A percentile compares a stretch with the other conserved stretches of the same genome.
These are phyloP conservation scores for Metschnikowia anglica DNA, from an alignment of 805 yeast genomes.

Conservation along the genomic window DNA sequence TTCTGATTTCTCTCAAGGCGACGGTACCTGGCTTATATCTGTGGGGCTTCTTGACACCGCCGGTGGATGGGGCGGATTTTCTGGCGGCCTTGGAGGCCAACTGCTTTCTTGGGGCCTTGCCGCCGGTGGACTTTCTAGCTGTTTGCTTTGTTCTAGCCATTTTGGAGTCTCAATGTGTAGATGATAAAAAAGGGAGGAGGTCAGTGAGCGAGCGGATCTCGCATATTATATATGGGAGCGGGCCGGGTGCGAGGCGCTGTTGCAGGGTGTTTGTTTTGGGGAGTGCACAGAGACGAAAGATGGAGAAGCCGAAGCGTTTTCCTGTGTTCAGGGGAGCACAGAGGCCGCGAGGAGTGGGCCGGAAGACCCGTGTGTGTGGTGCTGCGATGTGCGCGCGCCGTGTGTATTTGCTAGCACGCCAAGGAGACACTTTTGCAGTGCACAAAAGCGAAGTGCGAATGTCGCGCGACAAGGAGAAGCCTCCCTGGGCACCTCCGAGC, in stretches of 20 bases:
- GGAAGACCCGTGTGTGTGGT: slow-evolving; percentile 6
- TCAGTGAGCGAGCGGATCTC: not conserved
- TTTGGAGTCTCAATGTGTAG: slow-evolving; percentile 7
- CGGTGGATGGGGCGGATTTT: slow-evolving; percentile 48
- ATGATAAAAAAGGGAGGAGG: not conserved
- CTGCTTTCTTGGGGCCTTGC: slow-evolving; percentile 50
- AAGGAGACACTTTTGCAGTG: slow-evolving; percentile 10
- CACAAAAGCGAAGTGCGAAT: slow-evolving; percentile 5
- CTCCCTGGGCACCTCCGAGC: not conserved
- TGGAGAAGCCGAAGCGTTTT: not conserved
- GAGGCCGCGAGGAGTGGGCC: not conserved
- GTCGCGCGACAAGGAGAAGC: slow-evolving; percentile 1
- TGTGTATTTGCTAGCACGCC: slow-evolving; percentile 16
- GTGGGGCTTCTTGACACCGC: slow-evolving; percentile 51
- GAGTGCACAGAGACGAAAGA: not conserved
- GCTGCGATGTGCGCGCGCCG: slow-evolving; percentile 13
- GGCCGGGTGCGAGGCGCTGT: not conserved
- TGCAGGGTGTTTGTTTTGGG: not conserved
- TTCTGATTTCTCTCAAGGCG: slow-evolving; percentile 49
- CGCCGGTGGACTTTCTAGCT: slow-evolving; percentile 50
- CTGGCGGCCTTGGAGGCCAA: slow-evolving; percentile 50
- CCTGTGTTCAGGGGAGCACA: not conserved
- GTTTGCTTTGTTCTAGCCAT: slow-evolving; percentile 51
- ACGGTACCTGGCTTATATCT: slow-evolving; percentile 52
- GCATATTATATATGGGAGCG: slow-evolving; percentile 12